Percentiles rank a stretch among this genome's conserved stretches.
Conservation (phyloP, 768 basidiomycete species). For the Cystofilobasidium capitatum region DNA sequence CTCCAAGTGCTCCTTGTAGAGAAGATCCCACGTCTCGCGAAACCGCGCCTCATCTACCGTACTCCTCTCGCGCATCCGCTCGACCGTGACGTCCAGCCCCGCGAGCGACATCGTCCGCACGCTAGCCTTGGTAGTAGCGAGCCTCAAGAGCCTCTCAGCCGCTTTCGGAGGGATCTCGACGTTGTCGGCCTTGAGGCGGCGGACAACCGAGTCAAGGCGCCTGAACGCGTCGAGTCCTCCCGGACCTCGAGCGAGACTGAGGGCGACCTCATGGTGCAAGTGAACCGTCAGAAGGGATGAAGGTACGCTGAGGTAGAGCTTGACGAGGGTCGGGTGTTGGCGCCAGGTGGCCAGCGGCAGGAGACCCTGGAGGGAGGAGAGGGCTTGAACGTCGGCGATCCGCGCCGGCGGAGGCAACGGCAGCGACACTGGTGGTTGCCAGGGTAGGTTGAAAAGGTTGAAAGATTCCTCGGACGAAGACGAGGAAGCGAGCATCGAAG, state of each 20-base stretch:
- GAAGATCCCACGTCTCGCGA: conserved; percentile 1
- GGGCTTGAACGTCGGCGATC: neutral
- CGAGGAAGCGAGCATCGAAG: neutral
- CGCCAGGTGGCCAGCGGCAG: neutral
- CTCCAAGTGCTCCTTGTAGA: neutral
- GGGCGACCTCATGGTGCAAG: neutral
- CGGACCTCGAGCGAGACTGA: neutral
- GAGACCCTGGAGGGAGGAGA: neutral
- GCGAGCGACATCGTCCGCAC: too few relatives aligned
- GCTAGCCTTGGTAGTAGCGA: neutral
- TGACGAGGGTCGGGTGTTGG: neutral
- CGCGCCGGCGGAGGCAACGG: neutral
- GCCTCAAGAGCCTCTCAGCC: neutral
- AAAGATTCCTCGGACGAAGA: neutral
- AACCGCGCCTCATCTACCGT: neutral
- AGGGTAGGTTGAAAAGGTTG: neutral
- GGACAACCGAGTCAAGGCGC: neutral
- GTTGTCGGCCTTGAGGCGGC: neutral
- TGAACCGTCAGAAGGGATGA: neutral
- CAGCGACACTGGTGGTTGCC: neutral
- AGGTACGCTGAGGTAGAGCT: neutral
- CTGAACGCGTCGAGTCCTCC: neutral
- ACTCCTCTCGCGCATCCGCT: neutral
- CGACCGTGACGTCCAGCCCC: neutral
- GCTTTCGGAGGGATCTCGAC: neutral